Percentiles rank a stretch among this genome's conserved stretches.
Conservation (phyloP, 2,329 filamentous ascomycete genomes). For the Catunica adiposa region DNA sequence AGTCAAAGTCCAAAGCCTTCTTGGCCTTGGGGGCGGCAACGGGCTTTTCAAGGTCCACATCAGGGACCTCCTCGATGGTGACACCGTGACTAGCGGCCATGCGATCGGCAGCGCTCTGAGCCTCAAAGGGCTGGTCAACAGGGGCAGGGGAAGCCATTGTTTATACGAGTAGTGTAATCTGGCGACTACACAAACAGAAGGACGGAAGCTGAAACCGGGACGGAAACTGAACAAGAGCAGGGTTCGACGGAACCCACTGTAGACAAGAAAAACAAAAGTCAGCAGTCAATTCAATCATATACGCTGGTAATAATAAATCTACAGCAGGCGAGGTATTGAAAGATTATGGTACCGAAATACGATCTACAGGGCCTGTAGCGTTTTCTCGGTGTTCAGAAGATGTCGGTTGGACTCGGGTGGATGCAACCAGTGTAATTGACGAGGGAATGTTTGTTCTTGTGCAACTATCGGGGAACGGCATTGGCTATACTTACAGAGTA, state of each 20-base stretch:
- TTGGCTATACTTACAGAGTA: slow-evolving; percentile 1
- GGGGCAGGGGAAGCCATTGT: slow-evolving; percentile 40
- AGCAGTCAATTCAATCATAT: too few relatives aligned
- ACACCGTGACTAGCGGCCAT: slow-evolving; percentile 30
- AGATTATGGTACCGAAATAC: too few relatives aligned
- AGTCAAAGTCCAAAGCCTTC: slow-evolving; percentile 55
- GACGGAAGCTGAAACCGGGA: slow-evolving; percentile 12
- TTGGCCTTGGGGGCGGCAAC: neutral
- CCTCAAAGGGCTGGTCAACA: slow-evolving; percentile 52
- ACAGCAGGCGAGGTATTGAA: too few relatives aligned
- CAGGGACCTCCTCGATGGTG: slow-evolving; percentile 49
- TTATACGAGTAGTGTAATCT: slow-evolving; percentile 17
- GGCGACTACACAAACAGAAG: slow-evolving; percentile 13
- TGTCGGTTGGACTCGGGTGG: too few relatives aligned
- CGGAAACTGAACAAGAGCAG: slow-evolving; percentile 9
- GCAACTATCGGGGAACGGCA: neutral
- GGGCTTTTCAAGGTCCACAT: slow-evolving; percentile 15
- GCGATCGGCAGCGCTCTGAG: slow-evolving; percentile 23
- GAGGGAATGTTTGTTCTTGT: neutral
- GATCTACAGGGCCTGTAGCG: too few relatives aligned
- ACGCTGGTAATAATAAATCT: too few relatives aligned
- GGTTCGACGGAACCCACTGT: slow-evolving; percentile 10
- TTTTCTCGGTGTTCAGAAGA: too few relatives aligned
- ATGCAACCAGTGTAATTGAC: neutral
- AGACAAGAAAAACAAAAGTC: neutral